Conservation (phyloP, 805 yeast species). For the Ogataea siamensis region DNA sequence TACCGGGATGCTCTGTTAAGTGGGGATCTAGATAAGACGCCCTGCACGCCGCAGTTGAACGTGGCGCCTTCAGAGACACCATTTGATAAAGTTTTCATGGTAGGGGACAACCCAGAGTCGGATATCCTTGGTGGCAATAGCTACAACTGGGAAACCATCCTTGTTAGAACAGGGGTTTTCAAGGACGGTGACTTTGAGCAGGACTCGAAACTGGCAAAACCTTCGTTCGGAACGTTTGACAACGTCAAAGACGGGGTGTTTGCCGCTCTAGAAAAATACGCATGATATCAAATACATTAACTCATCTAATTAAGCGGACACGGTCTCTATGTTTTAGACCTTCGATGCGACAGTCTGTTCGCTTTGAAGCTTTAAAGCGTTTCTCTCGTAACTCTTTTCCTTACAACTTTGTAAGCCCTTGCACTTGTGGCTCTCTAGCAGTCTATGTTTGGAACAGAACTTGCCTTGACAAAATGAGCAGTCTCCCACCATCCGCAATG, state of each 20-base stretch:
- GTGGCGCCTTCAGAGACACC: constrained; percentile 39
- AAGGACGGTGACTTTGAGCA: constrained; percentile 50
- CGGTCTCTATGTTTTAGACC: constrained; percentile 39
- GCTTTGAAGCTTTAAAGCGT: constrained; percentile 76
- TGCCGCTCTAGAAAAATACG: constrained; percentile 22
- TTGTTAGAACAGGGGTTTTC: constrained; percentile 88
- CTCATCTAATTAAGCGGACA: constrained; percentile 12
- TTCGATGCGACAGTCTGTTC: constrained; percentile 81
- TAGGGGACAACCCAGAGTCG: constrained; percentile 94
- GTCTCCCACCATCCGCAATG: constrained; percentile 71
- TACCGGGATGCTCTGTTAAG: constrained; percentile 43
- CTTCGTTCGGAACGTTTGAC: constrained; percentile 49
- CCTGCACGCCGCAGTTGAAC: constrained; percentile 45
- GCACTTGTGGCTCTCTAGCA: constrained; percentile 82
- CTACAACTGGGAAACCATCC: constrained; percentile 85
- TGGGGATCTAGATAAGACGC: constrained; percentile 15
- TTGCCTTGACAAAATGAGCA: constrained; percentile 82
- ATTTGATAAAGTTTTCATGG: constrained; percentile 79
- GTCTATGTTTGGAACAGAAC: constrained; percentile 82
- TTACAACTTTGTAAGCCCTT: constrained; percentile 75
- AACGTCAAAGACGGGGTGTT: constrained; percentile 47
- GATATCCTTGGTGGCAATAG: constrained; percentile 88
- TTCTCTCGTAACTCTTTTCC: constrained; percentile 77
- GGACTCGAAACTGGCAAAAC: constrained; percentile 36
- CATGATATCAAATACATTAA: constrained; percentile 14